Evolutionary conservation across 1,284 basidiomycete species (phyloP).

Genomic region (Trichosporon asahii): DNA sequence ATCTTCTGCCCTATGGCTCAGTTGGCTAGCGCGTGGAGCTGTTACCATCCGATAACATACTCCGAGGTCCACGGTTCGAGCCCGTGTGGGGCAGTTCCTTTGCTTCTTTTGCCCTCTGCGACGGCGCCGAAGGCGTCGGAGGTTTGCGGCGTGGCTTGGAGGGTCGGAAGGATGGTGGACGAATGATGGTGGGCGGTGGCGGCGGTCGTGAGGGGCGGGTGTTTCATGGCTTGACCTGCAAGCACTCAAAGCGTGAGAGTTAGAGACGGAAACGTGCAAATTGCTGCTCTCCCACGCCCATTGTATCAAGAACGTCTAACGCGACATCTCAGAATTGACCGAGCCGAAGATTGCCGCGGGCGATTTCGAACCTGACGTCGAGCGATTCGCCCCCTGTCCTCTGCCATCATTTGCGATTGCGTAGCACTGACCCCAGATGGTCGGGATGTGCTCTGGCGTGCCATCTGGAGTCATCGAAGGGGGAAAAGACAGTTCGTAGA

Average conservation of each 20-base stretch:
- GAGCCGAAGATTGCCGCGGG: neutral
- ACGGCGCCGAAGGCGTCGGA: neutral
- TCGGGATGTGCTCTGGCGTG: too few species aligned
- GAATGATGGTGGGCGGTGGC: neutral
- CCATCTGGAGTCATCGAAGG: too few species aligned
- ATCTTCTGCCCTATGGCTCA: neutral
- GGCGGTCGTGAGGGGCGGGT: too few species aligned
- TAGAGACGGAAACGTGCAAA: too few species aligned
- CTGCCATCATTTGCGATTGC: too few species aligned
- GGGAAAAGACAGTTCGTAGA: too few species aligned
- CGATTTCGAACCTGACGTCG: neutral
- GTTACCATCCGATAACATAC: neutral
- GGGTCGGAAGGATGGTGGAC: neutral
- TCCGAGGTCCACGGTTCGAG: neutral
- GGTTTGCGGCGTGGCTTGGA: neutral
- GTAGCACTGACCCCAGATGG: too few species aligned
- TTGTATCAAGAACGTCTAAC: too few species aligned
- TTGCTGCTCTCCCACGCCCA: neutral
- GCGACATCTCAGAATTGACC: neutral
- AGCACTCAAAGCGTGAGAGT: too few species aligned
- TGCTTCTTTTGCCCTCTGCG: too few species aligned
- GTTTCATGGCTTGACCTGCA: too few species aligned
- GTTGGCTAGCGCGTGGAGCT: neutral
- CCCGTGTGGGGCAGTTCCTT: neutral
- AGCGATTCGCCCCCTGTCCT: neutral